Conservation (phyloP, 1,139 yeast species). For the Kodamaea ohmeri region DNA sequence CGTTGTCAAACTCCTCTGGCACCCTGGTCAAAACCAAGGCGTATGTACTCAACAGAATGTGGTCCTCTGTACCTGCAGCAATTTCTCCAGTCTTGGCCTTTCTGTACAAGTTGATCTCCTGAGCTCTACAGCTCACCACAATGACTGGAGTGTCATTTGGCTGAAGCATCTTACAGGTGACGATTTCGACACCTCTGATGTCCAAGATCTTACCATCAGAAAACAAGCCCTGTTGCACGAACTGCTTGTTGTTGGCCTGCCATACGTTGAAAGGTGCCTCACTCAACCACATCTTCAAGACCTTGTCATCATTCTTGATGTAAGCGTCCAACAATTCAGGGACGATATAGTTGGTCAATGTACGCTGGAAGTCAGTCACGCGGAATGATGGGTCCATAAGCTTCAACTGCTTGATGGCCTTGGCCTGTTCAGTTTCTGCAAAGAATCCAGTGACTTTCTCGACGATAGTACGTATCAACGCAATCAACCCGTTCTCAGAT, state of each 20-base stretch:
- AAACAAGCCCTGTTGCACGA: constrained; percentile 86
- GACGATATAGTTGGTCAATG: constrained; percentile 85
- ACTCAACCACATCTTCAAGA: constrained; percentile 85
- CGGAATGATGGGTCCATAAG: constrained; percentile 88
- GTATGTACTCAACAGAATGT: constrained; percentile 87
- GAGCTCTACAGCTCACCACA: constrained; percentile 95
- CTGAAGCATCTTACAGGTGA: constrained; percentile 81
- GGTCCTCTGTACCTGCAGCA: constrained; percentile 95
- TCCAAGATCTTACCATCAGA: constrained; percentile 92
- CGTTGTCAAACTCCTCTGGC: constrained; percentile 87
- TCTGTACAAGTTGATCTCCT: constrained; percentile 88
- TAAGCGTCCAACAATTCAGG: constrained; percentile 97
- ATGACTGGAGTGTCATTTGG: constrained; percentile 93
- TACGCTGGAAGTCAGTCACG: constrained; percentile 74
- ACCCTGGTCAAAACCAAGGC: constrained; percentile 94
- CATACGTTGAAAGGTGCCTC: constrained; percentile 97
- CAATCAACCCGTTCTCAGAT: constrained; percentile 87
- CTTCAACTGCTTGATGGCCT: constrained; percentile 81
- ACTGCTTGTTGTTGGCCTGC: constrained; percentile 90
- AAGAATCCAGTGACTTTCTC: constrained; percentile 85
- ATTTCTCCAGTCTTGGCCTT: constrained; percentile 89
- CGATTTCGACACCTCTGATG: constrained; percentile 92
- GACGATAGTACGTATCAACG: constrained; percentile 73
- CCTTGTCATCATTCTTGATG: constrained; percentile 83
- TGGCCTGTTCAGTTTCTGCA: constrained; percentile 95